Percentiles rank a stretch among this genome's conserved stretches.
These are phyloP conservation scores for Aspergillus fischeri DNA, from an alignment of 2,329 filamentous ascomycete genomes.

Conservation along the genomic window DNA sequence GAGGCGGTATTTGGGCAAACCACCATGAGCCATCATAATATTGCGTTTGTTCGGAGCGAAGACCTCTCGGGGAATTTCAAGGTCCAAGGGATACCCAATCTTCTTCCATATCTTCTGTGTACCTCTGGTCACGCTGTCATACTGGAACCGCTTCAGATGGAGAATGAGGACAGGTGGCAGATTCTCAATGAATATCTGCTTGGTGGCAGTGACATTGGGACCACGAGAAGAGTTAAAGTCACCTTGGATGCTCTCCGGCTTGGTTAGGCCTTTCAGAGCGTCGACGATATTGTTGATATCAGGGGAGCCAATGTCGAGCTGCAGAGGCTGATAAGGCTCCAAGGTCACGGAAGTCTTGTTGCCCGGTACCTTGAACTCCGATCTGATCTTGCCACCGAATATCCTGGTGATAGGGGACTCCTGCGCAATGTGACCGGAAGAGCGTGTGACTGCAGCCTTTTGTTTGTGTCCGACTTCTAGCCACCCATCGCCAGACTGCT, in stretches of 20 bases:
- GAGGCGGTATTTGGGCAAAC: constrained; percentile 76
- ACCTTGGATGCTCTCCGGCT: constrained; percentile 77
- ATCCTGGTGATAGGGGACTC: constrained; percentile 89
- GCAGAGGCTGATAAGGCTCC: constrained; percentile 89
- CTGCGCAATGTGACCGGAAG: constrained; percentile 67
- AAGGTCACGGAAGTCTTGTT: constrained; percentile 86
- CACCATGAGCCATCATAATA: constrained; percentile 60
- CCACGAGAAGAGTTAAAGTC: constrained; percentile 79
- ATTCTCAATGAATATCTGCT: constrained; percentile 91
- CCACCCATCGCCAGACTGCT: constrained; percentile 66
- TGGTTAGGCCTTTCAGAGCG: constrained; percentile 78
- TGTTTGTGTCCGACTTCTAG: constrained; percentile 92
- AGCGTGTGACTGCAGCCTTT: constrained; percentile 77
- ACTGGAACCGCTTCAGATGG: constrained; percentile 96
- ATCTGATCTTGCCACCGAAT: constrained; percentile 86
- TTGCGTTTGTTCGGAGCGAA: constrained; percentile 73
- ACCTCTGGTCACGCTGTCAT: constrained; percentile 73
- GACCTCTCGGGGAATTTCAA: constrained; percentile 88
- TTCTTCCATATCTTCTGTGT: constrained; percentile 99
- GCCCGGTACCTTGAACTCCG: constrained; percentile 81
- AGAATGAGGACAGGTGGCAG: constrained; percentile 88
- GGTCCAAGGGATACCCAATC: constrained; percentile 87
- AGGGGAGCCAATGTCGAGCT: constrained; percentile 86
- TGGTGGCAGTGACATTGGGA: constrained; percentile 72
- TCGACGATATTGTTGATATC: constrained; percentile 89